Conservation (phyloP, 1,284 basidiomycete genomes). For the Trichosporon ovoides region DNA sequence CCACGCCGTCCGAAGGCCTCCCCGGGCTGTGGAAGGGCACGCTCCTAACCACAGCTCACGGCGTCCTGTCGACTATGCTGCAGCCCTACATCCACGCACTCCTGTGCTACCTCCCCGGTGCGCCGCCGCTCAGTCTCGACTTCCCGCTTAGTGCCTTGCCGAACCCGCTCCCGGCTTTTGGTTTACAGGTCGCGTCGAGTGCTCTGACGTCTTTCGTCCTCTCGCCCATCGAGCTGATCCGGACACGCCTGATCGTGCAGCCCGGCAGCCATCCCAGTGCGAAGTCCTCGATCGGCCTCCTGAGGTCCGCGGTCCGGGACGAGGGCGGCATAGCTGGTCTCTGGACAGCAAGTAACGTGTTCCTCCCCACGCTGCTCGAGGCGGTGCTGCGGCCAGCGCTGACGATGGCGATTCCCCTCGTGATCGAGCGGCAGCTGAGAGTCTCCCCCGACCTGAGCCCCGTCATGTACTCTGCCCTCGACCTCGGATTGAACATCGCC, state of each 20-base stretch:
- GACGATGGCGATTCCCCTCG: constrained; percentile 57
- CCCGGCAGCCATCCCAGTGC: constrained; percentile 58
- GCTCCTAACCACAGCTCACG: constrained; percentile 43
- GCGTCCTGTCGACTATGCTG: constrained; percentile 41
- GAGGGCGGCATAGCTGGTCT: constrained; percentile 80
- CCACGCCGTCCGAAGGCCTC: constrained; percentile 81
- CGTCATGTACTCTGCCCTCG: constrained; percentile 71
- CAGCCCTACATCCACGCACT: constrained; percentile 60
- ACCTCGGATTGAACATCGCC: constrained; percentile 70
- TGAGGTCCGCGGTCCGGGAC: constrained; percentile 68
- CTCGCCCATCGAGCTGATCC: constrained; percentile 56
- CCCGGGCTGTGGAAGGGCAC: constrained; percentile 83
- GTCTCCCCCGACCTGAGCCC: constrained; percentile 76
- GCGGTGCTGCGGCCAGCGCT: constrained; percentile 69
- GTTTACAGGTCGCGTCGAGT: constrained; percentile 68
- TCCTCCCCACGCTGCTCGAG: constrained; percentile 84
- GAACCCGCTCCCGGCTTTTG: constrained; percentile 61
- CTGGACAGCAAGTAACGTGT: constrained; percentile 81
- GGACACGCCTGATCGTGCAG: constrained; percentile 55
- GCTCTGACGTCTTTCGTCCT: constrained; percentile 77
- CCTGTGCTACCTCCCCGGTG: constrained; percentile 52
- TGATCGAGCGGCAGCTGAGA: constrained; percentile 63
- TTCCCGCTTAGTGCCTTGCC: constrained; percentile 61
- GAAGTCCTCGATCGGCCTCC: constrained; percentile 63
- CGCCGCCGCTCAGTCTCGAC: constrained; percentile 42